These are phyloP conservation scores for Terana coerulea DNA, from an alignment of 768 basidiomycete genomes.

Conservation along the genomic window DNA sequence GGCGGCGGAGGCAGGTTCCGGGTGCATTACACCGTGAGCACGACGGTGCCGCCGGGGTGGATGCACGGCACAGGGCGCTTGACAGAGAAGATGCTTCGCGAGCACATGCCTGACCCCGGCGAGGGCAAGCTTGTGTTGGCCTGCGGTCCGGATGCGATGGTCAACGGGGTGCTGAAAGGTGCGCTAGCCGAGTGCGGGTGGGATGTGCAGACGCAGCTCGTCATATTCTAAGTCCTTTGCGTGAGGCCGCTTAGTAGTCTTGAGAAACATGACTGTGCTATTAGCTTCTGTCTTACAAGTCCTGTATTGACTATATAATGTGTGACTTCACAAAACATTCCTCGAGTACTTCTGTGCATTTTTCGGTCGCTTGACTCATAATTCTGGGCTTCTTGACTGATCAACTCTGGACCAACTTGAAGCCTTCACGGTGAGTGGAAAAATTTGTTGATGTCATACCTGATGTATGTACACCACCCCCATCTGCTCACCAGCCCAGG, in stretches of 20 bases:
- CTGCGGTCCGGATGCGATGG: slow-evolving; percentile 48
- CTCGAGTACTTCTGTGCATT: too few relatives aligned
- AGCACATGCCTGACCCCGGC: slow-evolving; percentile 37
- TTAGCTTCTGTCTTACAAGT: too few relatives aligned
- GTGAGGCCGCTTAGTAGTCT: too few relatives aligned
- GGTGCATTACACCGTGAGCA: slow-evolving; percentile 42
- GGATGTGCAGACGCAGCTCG: slow-evolving; percentile 31
- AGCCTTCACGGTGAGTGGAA: too few relatives aligned
- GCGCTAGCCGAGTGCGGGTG: slow-evolving; percentile 32
- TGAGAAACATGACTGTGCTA: background rate
- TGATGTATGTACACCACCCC: too few relatives aligned
- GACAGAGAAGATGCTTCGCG: slow-evolving; percentile 32
- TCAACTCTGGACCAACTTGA: too few relatives aligned
- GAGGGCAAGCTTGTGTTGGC: slow-evolving; percentile 39
- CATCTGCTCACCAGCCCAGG: too few relatives aligned
- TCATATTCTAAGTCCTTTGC: slow-evolving; percentile 26
- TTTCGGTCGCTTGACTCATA: too few relatives aligned
- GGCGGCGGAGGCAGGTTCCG: slow-evolving; percentile 28
- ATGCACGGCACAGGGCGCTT: slow-evolving; percentile 39
- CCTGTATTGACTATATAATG: too few relatives aligned
- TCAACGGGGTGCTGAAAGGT: slow-evolving; percentile 28
- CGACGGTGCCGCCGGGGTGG: slow-evolving; percentile 34
- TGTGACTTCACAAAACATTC: too few relatives aligned
- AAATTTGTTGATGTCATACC: too few relatives aligned
- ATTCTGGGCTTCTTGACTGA: too few relatives aligned